Base-by-base conservation (phyloP, 108 stramenopile species). In the Discostella stelligeroides region DNA sequence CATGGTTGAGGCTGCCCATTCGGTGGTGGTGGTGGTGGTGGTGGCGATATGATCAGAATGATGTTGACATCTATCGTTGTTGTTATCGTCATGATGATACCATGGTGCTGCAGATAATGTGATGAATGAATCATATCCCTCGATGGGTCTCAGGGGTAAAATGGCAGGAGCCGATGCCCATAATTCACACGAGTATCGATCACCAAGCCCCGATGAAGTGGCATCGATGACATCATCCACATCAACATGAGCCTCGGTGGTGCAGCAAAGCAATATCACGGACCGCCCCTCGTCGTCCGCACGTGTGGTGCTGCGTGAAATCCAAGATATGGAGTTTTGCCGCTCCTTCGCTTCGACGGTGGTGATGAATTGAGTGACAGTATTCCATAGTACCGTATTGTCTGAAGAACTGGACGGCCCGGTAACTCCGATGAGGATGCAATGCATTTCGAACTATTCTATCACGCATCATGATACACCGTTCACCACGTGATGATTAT, bases 101-200 rank as follows among this genome's bases (percentile, higher is more conserved):
- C n/a, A n/a, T n/a, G n/a, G n/a, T n/a, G n/a, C n/a, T n/a, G n/a
- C n/a, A n/a, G n/a, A 23, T 51, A 28, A 23, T 39, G 45, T 15
- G 42, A 63, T 60, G 46, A 8, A 63, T 10, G 7, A 6, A 25
- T 65, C 57, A 25, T 76, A 76, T 29, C 75, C 80, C 12, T 49
- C 72, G 11, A 30, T 1, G 7, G 77, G 80, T n/a, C 46, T 46
- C 61, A 85, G 40, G 0, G 78, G 82, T 29, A 85, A 69, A 11
- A 69, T 68, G 41, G 78, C 81, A 18, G 82, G 82, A 29, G 84
- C 78, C 13, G 84, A 69, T 30, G 78, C 84, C 84, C 84, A 85
- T 11, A 82, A 21, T 65, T 85, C 84, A 56, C 73, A 75, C 0
- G 59, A 38, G 54, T 61, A 48, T 55, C 28, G 11, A 20, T 47